These are phyloP conservation scores for Colletotrichum sp. DNA, from an alignment of 2,329 filamentous ascomycete genomes.

Conservation along the genomic window DNA sequence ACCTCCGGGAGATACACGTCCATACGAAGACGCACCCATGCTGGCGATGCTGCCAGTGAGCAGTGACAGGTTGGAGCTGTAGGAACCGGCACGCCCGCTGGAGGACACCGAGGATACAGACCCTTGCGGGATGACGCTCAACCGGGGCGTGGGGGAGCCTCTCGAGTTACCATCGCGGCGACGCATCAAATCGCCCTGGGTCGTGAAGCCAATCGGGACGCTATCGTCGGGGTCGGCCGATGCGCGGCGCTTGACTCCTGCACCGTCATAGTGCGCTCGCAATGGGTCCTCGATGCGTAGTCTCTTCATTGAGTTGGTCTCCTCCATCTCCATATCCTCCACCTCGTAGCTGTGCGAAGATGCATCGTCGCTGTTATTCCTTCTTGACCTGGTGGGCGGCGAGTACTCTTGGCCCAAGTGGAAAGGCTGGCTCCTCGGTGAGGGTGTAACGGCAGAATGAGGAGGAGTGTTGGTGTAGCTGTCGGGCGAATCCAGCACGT, in stretches of 20 bases:
- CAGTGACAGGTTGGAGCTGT: constrained; percentile 50
- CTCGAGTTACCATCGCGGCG: constrained; percentile 54
- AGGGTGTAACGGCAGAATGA: constrained; percentile 53
- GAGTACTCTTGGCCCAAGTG: constrained; percentile 48
- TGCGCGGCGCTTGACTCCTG: constrained; percentile 60
- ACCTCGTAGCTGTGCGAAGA: constrained; percentile 49
- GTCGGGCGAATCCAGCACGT: constrained; percentile 49
- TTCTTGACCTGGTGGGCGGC: constrained; percentile 47
- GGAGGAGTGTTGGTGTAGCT: constrained; percentile 52
- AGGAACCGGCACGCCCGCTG: constrained; percentile 51
- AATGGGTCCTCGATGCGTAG: constrained; percentile 53
- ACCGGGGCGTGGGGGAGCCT: constrained; percentile 57
- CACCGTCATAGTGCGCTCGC: constrained; percentile 40
- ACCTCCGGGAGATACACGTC: constrained; percentile 49
- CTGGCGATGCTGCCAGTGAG: constrained; percentile 46
- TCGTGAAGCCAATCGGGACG: constrained; percentile 28
- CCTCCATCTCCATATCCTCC: constrained; percentile 57
- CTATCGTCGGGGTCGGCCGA: constrained; percentile 57
- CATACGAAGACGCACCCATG: constrained; percentile 41
- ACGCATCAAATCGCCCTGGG: constrained; percentile 49
- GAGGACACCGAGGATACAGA: constrained; percentile 51
- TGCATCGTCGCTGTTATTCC: constrained; percentile 59
- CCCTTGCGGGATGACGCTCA: constrained; percentile 51
- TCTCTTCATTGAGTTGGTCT: constrained; percentile 54
- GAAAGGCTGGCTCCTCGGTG: constrained; percentile 43